Conservation (phyloP, 345 rosid genomes). For the Syzygium grande region DNA sequence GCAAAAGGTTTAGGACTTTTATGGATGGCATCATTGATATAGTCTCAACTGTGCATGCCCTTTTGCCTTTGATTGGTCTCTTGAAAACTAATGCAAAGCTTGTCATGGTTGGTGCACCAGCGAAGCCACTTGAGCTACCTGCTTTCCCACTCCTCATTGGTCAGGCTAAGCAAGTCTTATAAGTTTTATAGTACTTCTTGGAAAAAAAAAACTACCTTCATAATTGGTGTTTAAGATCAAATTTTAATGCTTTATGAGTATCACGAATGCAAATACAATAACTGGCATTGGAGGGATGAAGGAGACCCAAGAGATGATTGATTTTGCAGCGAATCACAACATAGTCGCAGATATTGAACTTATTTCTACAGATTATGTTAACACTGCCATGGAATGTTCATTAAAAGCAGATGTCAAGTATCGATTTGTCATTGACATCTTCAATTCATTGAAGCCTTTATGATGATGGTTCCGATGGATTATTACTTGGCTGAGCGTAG, state of each 20-base stretch:
- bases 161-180: constrained; percentile 2
- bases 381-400: constrained; percentile 13
- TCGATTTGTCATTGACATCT: constrained; percentile 19
- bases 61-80: constrained; percentile 34
- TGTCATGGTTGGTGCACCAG: constrained; percentile 40
- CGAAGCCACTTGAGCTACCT: constrained; percentile 34
- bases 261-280: not conserved
- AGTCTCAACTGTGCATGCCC: constrained; percentile 32
- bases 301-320: constrained; percentile 27
- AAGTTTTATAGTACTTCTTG: not conserved
- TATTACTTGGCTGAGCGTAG: not conserved
- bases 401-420: constrained; percentile 7
- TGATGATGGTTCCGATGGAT: not conserved
- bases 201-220: not conserved
- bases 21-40: constrained; percentile 66
- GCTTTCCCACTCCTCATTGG: constrained; percentile 18
- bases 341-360: constrained; percentile 7
- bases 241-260: not conserved
- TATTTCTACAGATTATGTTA: constrained; percentile 13
- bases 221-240: not conserved
- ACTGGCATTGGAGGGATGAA: constrained; percentile 8
- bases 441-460: not conserved
- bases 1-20: too few relatives aligned
- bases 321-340: constrained; percentile 15
- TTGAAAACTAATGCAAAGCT: constrained; percentile 42